Base-by-base conservation (phyloP, 306 rosid species). In the Spatholobus suberectus region DNA sequence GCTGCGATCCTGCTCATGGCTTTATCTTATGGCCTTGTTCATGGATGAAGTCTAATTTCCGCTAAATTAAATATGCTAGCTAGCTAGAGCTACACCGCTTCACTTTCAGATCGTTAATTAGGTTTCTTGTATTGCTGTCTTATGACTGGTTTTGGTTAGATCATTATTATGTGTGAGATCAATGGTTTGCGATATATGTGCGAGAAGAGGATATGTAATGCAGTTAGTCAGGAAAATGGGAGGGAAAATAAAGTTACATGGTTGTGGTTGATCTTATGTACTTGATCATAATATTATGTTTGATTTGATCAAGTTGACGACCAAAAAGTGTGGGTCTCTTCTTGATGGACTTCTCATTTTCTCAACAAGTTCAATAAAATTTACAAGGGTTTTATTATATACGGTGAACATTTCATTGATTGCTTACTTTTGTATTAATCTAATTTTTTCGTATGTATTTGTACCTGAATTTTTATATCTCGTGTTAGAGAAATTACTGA, bases 1-100 rank as follows among this genome's bases (percentile, higher is more conserved):
- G 99, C 99, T 10, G 99, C 99, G 0, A 93, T 93, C 72, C 76
- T 96, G 46, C 94, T 96, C 35, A 96, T 96, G 99, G 93, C 99
- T 74, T 73, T 96, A 78, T 96, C 99, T 70, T 92, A 93, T 78
- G 98, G 97, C 70, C 88, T 96, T n/a, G 90, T 93, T 77, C 95
- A 87, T 67, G 94, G 98, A 82, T 96, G 85, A 95, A 34, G 10
- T 55, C 38, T 79, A 75, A 76, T 49, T 49, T 5, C n/a, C n/a
- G n/a, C n/a, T n/a, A n/a, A n/a, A n/a, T n/a, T n/a, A n/a, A n/a
- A n/a, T n/a, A 75, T 21, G 23, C 12, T 18, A 20, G 26, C 3
- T 26, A 27, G 67, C 49, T 52, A 74, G 51, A 35, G 52, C 47
- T 73, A 51, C 70, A 74, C 4, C 3, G 35, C 8, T 85, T 67